phyloP scores from a whole-genome alignment of 106 monocot species.

The Acorus gramineus region DNA sequence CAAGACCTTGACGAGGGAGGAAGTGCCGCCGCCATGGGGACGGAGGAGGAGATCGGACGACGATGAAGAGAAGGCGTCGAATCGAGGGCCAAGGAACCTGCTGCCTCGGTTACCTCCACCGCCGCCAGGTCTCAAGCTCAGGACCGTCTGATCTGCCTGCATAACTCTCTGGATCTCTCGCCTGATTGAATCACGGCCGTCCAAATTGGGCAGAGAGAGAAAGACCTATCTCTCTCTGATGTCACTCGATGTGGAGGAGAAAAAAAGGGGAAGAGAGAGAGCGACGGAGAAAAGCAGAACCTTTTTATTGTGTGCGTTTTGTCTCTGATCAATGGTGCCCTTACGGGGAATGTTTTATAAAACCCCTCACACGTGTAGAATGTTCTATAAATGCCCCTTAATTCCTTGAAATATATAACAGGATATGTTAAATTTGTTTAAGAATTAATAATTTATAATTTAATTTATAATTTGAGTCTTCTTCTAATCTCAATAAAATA shows the following conservation, averaged over 20 bases:
- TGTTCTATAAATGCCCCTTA: no score
- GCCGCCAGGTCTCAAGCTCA: conserved; percentile 22
- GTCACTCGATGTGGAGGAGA: not conserved
- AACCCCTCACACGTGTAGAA: no score
- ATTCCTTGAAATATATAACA: no score
- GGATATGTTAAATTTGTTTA: no score
- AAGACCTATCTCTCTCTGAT: conserved; percentile 5
- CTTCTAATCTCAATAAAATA: no score
- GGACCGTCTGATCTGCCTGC: conserved; percentile 25
- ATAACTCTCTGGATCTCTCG: conserved; percentile 16
- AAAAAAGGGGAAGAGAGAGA: conserved; percentile 3
- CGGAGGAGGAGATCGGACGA: not conserved
- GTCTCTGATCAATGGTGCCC: not conserved
- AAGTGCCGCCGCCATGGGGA: no score
- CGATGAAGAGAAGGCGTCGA: conserved; percentile 10
- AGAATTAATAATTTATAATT: no score
- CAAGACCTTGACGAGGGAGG: no score
- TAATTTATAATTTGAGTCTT: no score
- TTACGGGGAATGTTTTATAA: no score
- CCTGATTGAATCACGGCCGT: not conserved
- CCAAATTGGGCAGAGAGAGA: not conserved
- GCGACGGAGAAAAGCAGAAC: conserved; percentile 6
- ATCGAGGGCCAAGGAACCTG: conserved; percentile 14
- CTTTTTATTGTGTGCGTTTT: not conserved
- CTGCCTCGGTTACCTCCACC: conserved; percentile 21